Evolutionary conservation across 2,329 filamentous ascomycete genomes (phyloP).

Genomic region (Neoarthrinium moseri): DNA sequence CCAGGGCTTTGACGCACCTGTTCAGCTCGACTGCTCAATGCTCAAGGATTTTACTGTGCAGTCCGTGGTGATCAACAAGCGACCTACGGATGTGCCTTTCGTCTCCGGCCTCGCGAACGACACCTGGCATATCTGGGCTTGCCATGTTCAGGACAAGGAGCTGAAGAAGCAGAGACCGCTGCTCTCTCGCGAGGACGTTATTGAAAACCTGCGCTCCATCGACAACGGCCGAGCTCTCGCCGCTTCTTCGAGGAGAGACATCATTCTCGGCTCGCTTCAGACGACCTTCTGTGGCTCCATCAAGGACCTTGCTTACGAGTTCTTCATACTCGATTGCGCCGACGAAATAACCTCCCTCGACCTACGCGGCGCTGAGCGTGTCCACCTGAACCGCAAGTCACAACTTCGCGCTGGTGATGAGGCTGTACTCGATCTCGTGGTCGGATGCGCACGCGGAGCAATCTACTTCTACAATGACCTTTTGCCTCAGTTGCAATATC

Average conservation of each 20-base stretch:
- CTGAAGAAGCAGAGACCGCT: constrained; percentile 32
- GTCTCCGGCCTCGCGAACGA: constrained; percentile 42
- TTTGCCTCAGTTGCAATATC: constrained; percentile 53
- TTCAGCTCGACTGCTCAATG: constrained; percentile 41
- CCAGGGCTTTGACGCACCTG: constrained; percentile 37
- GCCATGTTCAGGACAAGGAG: constrained; percentile 32
- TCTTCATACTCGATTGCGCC: constrained; percentile 57
- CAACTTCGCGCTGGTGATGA: constrained; percentile 24
- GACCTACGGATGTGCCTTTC: constrained; percentile 43
- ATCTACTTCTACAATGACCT: constrained; percentile 83
- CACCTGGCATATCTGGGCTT: constrained; percentile 44
- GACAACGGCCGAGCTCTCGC: constrained; percentile 59
- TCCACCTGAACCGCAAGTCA: constrained; percentile 30
- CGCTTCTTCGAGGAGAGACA: constrained; percentile 47
- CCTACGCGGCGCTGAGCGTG: constrained; percentile 41
- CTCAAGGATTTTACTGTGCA: constrained; percentile 46
- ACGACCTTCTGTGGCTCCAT: constrained; percentile 30
- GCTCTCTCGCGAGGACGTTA: constrained; percentile 35
- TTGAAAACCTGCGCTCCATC: constrained; percentile 48
- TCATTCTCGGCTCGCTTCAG: constrained; percentile 60
- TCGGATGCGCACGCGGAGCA: constrained; percentile 74
- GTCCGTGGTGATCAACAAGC: constrained; percentile 32
- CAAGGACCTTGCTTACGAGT: constrained; percentile 50
- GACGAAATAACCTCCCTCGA: constrained; percentile 69
- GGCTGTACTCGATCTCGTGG: constrained; percentile 65